phyloP scores from a whole-genome alignment of 257 asterid genomes.

The Verbascum thapsus region DNA sequence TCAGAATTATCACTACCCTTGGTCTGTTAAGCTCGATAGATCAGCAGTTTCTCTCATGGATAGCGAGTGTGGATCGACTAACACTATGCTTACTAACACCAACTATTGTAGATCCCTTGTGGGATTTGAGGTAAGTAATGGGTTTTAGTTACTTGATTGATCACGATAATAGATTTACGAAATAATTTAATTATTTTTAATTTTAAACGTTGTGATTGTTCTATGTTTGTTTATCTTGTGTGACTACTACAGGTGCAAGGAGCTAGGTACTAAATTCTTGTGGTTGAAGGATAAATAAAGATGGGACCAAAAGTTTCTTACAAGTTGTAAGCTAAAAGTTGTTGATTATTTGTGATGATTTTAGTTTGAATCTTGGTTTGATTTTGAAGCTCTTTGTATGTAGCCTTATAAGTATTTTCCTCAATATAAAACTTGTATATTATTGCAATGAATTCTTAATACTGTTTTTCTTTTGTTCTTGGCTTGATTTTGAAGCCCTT shows the following conservation, averaged over 20 bases:
- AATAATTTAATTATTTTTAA: neutral
- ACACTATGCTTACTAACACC: constrained; percentile 45
- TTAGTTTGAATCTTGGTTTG: neutral
- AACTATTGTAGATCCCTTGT: constrained; percentile 63
- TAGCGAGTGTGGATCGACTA: constrained; percentile 63
- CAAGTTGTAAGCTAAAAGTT: neutral
- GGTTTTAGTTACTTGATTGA: too few species aligned
- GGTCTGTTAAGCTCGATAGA: constrained; percentile 64
- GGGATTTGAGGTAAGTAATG: constrained; percentile 49
- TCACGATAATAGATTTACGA: neutral
- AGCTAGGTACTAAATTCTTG: constrained; percentile 34
- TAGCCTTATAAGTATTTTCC: constrained; percentile 4
- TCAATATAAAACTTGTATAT: too few species aligned
- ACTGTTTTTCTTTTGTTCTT: too few species aligned
- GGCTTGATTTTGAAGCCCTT: too few species aligned
- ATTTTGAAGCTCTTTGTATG: constrained; percentile 23
- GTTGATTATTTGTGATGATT: neutral
- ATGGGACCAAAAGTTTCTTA: neutral
- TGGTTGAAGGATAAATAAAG: neutral
- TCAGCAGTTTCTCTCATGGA: constrained; percentile 54
- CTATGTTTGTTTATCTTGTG: neutral
- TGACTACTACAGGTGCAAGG: constrained; percentile 45
- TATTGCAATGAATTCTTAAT: too few species aligned
- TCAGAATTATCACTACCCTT: constrained; percentile 51
- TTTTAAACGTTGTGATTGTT: neutral